Percentiles rank a stretch among this genome's conserved stretches.
These are phyloP conservation scores for Lepidium aucheri DNA, from an alignment of 345 rosid species.

Conservation along the genomic window DNA sequence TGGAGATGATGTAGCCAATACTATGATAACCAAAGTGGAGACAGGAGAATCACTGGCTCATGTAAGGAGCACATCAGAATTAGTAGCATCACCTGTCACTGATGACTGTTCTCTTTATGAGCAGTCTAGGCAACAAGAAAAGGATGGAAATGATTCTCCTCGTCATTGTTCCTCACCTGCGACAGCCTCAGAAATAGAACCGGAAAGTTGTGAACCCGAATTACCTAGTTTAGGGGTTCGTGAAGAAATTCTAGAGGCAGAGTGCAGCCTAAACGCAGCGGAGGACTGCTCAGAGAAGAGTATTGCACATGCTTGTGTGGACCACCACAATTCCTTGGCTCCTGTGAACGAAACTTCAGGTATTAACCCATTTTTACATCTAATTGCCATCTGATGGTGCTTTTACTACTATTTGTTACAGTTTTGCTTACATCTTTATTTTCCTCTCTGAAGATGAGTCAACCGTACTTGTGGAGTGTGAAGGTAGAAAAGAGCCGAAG, in stretches of 20 bases:
- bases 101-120: constrained; percentile 28
- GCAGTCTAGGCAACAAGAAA: constrained; percentile 23
- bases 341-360: constrained; percentile 44
- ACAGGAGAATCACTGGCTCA: constrained; percentile 19
- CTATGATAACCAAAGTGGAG: constrained; percentile 13
- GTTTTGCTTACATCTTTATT: not conserved
- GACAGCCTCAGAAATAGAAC: constrained; percentile 61
- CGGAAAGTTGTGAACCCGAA: constrained; percentile 31
- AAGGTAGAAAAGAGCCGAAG: constrained; percentile 52
- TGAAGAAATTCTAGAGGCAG: constrained; percentile 30
- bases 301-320: constrained; percentile 28
- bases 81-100: constrained; percentile 31
- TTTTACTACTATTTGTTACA: not conserved
- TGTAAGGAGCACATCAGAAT: constrained; percentile 29
- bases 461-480: constrained; percentile 53
- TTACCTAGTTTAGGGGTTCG: constrained; percentile 30
- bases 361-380: constrained; percentile 9
- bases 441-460: constrained; percentile 53
- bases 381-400: not conserved
- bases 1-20: constrained; percentile 30
- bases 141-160: constrained; percentile 34
- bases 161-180: constrained; percentile 36
- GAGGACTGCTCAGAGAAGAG: constrained; percentile 42
- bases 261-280: constrained; percentile 32
- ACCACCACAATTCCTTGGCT: constrained; percentile 32